Base-by-base conservation (phyloP, 345 rosid species). In the Cardiospermum halicacabum region DNA sequence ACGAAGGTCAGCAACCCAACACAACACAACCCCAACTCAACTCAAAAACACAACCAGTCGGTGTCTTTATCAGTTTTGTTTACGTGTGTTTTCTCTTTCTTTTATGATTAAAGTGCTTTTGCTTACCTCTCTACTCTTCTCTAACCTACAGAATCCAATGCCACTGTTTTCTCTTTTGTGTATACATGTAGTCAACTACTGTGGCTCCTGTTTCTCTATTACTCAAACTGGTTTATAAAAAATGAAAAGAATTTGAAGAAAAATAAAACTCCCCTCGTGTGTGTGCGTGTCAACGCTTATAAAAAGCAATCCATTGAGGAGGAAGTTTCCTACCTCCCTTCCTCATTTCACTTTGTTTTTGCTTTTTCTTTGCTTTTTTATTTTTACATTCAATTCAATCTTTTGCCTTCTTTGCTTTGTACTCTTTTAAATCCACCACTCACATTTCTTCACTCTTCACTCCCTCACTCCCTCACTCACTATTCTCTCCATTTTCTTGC, bases 261-360 rank as follows among this genome's bases (percentile, higher is more conserved):
- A n/a, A n/a, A n/a, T n/a, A n/a, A n/a, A n/a, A n/a, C n/a, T n/a
- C 18, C 70, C 18, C 55, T 26, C 72, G 34, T 49, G 54, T 21
- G 55, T 53, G 60, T 42, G 36, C 63, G 42, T 7, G 94, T 83
- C 91, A 85, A 89, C 89, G 91, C 84, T 85, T 73, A 58, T 48
- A 37, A 67, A 70, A 78, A 69, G 76, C 5, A 75, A 70, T 66
- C 62, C 57, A n/a, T n/a, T n/a, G n/a, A n/a, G n/a, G n/a, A 64
- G 72, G 97, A 87, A 90, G 73, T 82, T 85, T 85, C 90, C 83
- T 67, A 3, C 73, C 70, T 56, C 63, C 74, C 80, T 76, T 77
- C 77, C 82, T 74, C 69, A 60, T 74, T 62, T 64, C 73, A 32
- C 15, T 67, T 47, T 69, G 68, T 53, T 62, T 58, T 45, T 62